Percentiles rank a stretch among this genome's conserved stretches.
phyloP scores from a whole-genome alignment of 2,329 filamentous ascomycete genomes.

The Nemania diffusa region DNA sequence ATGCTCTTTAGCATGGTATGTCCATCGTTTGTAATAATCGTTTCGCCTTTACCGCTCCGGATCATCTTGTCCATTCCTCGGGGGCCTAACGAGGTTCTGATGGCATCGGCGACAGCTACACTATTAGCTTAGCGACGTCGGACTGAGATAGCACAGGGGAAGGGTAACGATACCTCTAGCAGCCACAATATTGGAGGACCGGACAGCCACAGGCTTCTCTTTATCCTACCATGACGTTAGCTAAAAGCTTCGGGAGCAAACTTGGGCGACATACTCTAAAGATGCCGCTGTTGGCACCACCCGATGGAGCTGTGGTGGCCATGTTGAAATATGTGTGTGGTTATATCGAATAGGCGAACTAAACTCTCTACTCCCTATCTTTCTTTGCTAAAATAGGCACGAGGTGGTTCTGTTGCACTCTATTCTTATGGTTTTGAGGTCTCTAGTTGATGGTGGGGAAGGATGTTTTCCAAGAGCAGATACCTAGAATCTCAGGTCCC shows the following conservation, averaged over 20 bases:
- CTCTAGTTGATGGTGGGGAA: constrained; percentile 14
- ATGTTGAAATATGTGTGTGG: constrained; percentile 46
- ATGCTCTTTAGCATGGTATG: constrained; percentile 99
- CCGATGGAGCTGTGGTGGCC: constrained; percentile 58
- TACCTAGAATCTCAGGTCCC: constrained; percentile 10
- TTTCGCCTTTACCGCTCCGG: constrained; percentile 94
- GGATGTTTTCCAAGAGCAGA: constrained; percentile 22
- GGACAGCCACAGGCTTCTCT: constrained; percentile 98
- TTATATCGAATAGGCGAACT: background rate
- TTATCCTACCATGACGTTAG: constrained; percentile 69
- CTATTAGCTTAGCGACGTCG: constrained; percentile 45
- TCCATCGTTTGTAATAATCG: constrained; percentile 99
- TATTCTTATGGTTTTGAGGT: background rate
- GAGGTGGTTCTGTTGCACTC: background rate
- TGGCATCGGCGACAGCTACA: constrained; percentile 93
- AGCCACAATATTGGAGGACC: constrained; percentile 95
- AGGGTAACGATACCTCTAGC: constrained; percentile 78
- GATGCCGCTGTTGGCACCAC: constrained; percentile 57
- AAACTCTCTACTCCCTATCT: background rate
- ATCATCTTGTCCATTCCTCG: constrained; percentile 99
- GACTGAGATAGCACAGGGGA: constrained; percentile 30
- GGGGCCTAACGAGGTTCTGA: constrained; percentile 94
- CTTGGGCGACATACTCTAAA: constrained; percentile 61
- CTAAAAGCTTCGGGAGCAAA: constrained; percentile 15
- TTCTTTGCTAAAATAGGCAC: background rate